These are phyloP conservation scores for Alternaria sp. DNA, from an alignment of 2,329 filamentous ascomycete genomes.

Conservation along the genomic window DNA sequence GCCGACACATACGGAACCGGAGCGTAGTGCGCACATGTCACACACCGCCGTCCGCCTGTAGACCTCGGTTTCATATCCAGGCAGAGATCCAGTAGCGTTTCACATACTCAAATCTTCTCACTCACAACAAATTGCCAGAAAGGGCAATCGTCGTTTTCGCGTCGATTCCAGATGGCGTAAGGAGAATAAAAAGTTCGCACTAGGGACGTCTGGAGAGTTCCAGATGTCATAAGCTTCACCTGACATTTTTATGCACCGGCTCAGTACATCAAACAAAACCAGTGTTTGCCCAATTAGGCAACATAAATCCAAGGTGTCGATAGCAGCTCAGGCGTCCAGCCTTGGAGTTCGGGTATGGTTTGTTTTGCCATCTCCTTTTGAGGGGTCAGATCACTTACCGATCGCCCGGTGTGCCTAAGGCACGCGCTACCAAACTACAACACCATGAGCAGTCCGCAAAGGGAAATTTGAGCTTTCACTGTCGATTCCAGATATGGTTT, in stretches of 20 bases:
- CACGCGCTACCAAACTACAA: not conserved
- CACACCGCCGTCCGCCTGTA: too few species aligned
- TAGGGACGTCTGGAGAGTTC: slow-evolving; percentile 2
- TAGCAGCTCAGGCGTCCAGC: not conserved
- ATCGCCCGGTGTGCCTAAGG: not conserved
- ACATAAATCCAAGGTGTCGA: not conserved
- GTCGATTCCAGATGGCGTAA: slow-evolving; percentile 3
- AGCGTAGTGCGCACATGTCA: not conserved
- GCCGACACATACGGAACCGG: not conserved
- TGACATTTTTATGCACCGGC: not conserved
- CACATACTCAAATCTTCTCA: not conserved
- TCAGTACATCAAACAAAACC: not conserved
- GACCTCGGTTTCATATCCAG: not conserved
- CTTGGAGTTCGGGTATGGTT: not conserved
- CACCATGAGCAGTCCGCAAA: not conserved
- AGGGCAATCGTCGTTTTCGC: not conserved
- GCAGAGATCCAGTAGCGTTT: not conserved
- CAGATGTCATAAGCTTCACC: slow-evolving; percentile 1
- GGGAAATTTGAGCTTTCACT: not conserved
- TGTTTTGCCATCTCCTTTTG: not conserved
- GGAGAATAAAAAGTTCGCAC: not conserved
- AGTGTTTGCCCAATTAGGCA: not conserved
- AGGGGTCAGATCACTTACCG: not conserved
- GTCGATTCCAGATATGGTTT: not conserved
- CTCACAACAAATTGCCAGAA: not conserved